Evolutionary conservation across 2,329 filamentous ascomycete species (phyloP), one percentile per base, ranked within the genome.

Genomic region (Aschersonia sp.): DNA sequence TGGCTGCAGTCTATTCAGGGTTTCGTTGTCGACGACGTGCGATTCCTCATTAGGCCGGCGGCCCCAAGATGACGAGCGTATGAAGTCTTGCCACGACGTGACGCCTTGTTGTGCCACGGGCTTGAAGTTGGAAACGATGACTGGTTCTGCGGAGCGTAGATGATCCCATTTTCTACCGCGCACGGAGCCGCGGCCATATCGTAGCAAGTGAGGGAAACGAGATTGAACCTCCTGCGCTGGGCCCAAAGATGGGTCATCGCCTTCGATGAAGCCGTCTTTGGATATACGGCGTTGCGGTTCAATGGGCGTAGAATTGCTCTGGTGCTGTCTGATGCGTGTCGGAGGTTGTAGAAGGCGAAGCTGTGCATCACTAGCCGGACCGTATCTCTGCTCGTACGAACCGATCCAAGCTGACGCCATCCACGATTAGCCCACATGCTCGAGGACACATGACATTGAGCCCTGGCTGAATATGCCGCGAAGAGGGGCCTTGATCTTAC

Each of bases 81-180:
- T 62, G 55, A 77, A 79, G 45, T 71, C 67, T 9, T 64, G 63
- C 76, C 76, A 80, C 31, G 67, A 65, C 29, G 68, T 59, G 48
- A 66, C 65, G 9, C 71, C 62, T 42, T 67, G 65, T 45, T 63
- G 58, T 38, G 64, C 59, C 4, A 65, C 58, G 9, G 68, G 65
- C 49, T 63, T 62, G 52, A 73, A 70, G 41, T 67, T 66, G 30
- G 74, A 65, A 45, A 79, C 72, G 52, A 80, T 78, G 52, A 80
- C 75, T 4, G 77, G 76, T 50, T 80, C 76, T 35, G 72, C 68
- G 3, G 74, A 73, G 47, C 77, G 73, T 46, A 80, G 59, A 55
- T 80, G 75, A 55, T 80, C 77, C 75, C 76, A 80, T 62, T 72
- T 72, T 50, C 74, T 69, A 3, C 75, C 75, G 44, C 59, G 61